Base-by-base conservation (phyloP, 441 rosid species). In the Capsella rubella region DNA sequence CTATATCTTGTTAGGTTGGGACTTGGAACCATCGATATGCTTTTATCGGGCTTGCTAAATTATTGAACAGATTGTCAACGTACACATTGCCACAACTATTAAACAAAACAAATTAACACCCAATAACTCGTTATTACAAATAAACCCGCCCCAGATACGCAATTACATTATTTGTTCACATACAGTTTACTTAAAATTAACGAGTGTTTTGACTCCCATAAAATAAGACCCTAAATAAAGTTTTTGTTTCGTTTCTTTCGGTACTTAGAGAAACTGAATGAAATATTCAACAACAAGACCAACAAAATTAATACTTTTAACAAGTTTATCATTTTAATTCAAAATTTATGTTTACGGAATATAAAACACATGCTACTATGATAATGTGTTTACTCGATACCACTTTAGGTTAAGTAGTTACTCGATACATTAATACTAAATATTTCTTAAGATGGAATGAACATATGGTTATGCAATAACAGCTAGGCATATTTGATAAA, bases 401-500 rank as follows among this genome's bases (percentile, higher is more conserved):
- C 2, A 21, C 25, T 21, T 21, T 21, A 21, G 25, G 25, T 21
- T 21, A 21, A 21, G 25, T 21, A 0, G 25, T 0, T 21, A 21
- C 25, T 21, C 25, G 25, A 21, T 13, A 54, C 49, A 45, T 14
- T 0, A 6, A 11, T 5, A 34, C 1, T 16, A 18, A 59, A 18
- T 28, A 11, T 42, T 28, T 27, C 37, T 40, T 1, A 46, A 27
- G n/a, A 56, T 12, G 15, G 5, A 50, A 47, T n/a, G 42, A 60
- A 58, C 8, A 45, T 18, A 49, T 34, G 57, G 29, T 42, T 68
- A 51, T 75, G 69, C 56, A 34, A 12, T 43, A 42, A 68, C 74
- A 75, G 78, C 73, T 67, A 68, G 6, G 62, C 31, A 52, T 31
- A 50, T 60, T 10, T 68, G 74, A 67, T 67, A 14, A 34, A 1